These are phyloP conservation scores for Dalechampia spathulata DNA, from an alignment of 441 rosid species.

Conservation along the genomic window DNA sequence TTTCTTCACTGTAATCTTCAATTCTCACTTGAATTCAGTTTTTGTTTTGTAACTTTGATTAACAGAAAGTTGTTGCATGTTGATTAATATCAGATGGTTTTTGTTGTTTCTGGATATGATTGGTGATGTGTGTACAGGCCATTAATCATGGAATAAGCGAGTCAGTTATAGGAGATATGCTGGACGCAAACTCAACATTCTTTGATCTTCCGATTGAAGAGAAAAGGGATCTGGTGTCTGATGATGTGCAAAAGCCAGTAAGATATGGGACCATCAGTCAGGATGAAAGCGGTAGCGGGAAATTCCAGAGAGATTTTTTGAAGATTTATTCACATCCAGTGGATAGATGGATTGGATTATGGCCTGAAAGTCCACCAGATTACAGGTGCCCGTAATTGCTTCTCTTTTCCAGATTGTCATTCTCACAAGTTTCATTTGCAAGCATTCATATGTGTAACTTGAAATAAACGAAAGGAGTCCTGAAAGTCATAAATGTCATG, in stretches of 20 bases:
- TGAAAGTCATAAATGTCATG: too few species aligned
- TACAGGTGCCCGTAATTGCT: not conserved
- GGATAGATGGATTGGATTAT: not conserved
- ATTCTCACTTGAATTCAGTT: not conserved
- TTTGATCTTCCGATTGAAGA: not conserved
- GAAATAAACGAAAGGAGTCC: too few species aligned
- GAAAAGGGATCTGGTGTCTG: not conserved
- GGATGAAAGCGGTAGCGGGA: not conserved
- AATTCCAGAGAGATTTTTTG: not conserved
- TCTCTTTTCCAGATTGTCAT: too few species aligned
- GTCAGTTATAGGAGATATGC: not conserved
- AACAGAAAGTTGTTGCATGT: not conserved
- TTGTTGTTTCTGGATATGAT: not conserved
- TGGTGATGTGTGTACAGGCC: not conserved
- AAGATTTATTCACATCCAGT: conserved; percentile 7
- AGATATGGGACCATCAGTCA: not conserved
- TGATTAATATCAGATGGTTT: not conserved
- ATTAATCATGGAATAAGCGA: conserved; percentile 5
- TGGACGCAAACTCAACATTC: not conserved
- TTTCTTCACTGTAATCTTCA: not conserved
- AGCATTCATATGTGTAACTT: too few species aligned
- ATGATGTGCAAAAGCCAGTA: not conserved
- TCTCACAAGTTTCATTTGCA: too few species aligned
- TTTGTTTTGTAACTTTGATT: not conserved
- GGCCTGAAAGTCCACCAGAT: not conserved